A percentile compares a stretch with the other conserved stretches of the same genome.
These are phyloP conservation scores for Zea mays DNA, from an alignment of 176 grass and related monocot species.

Conservation along the genomic window Zm-B73-REFERENCE-NAM-5.0 NC_050097.1:48924501-48925000, in stretches of 20 bases:
- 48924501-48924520: neutral
- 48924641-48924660: constrained; percentile 41
- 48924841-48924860: constrained; percentile 43
- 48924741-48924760: constrained; percentile 72
- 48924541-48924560: constrained; percentile 98
- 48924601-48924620: constrained; percentile 45
- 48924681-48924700: constrained; percentile 37
- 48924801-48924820: constrained; percentile 90
- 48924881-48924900: constrained; percentile 38
- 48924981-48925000: constrained; percentile 67
- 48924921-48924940: constrained; percentile 33
- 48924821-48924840: constrained; percentile 73
- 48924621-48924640: constrained; percentile 45
- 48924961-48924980: constrained; percentile 60
- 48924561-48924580: constrained; percentile 98
- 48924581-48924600: constrained; percentile 95
- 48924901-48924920: constrained; percentile 51
- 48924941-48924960: constrained; percentile 14
- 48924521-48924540: neutral
- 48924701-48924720: constrained; percentile 63
- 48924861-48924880: constrained; percentile 74
- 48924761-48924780: constrained; percentile 37
- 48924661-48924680: constrained; percentile 37
- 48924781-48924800: constrained; percentile 58
- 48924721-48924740: constrained; percentile 55